These are phyloP conservation scores for Neophaeococcomyces aloes DNA, from an alignment of 2,329 filamentous ascomycete genomes.

Conservation along the genomic window DNA sequence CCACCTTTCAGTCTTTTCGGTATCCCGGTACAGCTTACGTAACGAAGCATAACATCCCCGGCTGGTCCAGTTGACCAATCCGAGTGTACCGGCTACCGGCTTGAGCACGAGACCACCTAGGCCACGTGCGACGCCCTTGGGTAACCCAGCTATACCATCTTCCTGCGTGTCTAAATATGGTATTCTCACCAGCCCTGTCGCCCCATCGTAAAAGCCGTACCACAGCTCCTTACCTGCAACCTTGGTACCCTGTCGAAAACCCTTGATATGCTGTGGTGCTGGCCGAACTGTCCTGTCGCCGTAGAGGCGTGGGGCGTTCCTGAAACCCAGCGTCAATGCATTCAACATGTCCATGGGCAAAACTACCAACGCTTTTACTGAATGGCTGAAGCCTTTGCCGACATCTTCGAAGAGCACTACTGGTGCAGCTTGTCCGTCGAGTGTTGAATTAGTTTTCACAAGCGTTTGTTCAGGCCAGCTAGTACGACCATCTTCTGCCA, in stretches of 20 bases:
- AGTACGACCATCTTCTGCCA: background rate
- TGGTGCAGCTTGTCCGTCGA: conserved; percentile 4
- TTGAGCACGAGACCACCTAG: conserved; percentile 38
- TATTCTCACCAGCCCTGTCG: conserved; percentile 35
- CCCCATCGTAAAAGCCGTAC: conserved; percentile 35
- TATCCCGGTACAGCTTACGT: conserved; percentile 26
- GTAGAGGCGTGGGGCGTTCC: conserved; percentile 44
- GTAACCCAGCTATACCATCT: conserved; percentile 32
- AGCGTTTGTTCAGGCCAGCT: background rate
- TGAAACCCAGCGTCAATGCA: conserved; percentile 43
- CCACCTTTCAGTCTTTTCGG: conserved; percentile 30
- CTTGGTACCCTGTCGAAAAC: conserved; percentile 36
- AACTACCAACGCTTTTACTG: conserved; percentile 15
- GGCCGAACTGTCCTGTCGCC: conserved; percentile 41
- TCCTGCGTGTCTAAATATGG: conserved; percentile 34
- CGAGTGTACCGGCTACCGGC: conserved; percentile 34
- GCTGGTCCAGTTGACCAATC: conserved; percentile 32
- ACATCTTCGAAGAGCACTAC: conserved; percentile 17
- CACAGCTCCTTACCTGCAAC: conserved; percentile 37
- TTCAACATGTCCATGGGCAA: conserved; percentile 40
- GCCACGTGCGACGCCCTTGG: conserved; percentile 37
- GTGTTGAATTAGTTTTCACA: conserved; percentile 9
- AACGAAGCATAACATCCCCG: conserved; percentile 36
- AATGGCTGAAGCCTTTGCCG: conserved; percentile 18
- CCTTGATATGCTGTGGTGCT: conserved; percentile 32